Evolutionary conservation across 208 protist species (phyloP).

Genomic region (Leishmania aethiopica): DNA sequence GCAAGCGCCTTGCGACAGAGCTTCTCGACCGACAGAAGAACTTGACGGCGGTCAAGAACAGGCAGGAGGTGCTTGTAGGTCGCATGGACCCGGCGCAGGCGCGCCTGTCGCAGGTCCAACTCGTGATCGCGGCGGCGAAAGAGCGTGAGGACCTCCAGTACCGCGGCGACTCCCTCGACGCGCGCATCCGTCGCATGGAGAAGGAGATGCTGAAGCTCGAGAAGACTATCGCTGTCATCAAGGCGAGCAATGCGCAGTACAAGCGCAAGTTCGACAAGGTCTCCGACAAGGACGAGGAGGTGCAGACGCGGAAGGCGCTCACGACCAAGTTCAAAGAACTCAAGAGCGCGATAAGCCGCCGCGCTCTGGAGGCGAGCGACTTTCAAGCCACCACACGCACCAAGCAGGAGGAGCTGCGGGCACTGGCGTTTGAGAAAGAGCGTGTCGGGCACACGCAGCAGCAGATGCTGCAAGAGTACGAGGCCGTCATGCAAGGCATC

Average conservation of each 20-base stretch:
- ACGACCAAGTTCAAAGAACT: constrained; percentile 70
- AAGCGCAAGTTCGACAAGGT: constrained; percentile 78
- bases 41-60: constrained; percentile 67
- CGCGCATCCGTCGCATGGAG: constrained; percentile 77
- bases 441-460: constrained; percentile 32
- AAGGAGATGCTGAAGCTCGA: constrained; percentile 80
- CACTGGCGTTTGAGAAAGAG: constrained; percentile 41
- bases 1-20: constrained; percentile 63
- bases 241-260: constrained; percentile 77
- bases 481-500: constrained; percentile 38
- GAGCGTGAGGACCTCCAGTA: constrained; percentile 88
- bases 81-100: constrained; percentile 75
- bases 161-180: constrained; percentile 81
- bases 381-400: constrained; percentile 47
- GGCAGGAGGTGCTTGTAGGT: constrained; percentile 76
- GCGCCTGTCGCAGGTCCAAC: constrained; percentile 76
- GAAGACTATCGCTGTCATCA: constrained; percentile 77
- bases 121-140: constrained; percentile 81
- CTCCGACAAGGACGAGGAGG: constrained; percentile 54
- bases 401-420: constrained; percentile 55
- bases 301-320: constrained; percentile 56
- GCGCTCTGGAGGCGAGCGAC: constrained; percentile 68
- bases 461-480: constrained; percentile 47
- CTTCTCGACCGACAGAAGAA: constrained; percentile 67
- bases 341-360: constrained; percentile 62